Conservation (phyloP, 2,329 filamentous ascomycete species). For the Aspergillus arachidicola region DNA sequence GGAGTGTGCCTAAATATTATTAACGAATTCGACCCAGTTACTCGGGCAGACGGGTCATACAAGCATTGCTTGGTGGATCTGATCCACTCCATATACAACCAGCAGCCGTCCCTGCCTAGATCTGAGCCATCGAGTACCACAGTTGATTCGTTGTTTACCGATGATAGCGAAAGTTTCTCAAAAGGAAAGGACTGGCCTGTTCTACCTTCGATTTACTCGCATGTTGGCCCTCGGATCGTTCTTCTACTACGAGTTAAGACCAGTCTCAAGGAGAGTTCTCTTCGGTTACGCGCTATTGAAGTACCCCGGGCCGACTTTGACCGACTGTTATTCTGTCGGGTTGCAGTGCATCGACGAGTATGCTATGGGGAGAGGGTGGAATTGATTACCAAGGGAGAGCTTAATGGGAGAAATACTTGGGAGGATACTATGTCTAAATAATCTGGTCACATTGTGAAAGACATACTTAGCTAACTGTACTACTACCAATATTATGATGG, state of each 20-base stretch:
- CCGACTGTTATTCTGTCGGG: conserved; percentile 7
- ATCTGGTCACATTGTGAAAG: neutral
- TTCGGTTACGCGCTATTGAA: neutral
- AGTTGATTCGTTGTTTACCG: neutral
- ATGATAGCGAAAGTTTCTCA: neutral
- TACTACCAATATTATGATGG: too few species aligned
- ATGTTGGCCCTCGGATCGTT: neutral
- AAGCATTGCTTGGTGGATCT: conserved; percentile 3
- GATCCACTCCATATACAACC: neutral
- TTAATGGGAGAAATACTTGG: neutral
- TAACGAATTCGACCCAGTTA: conserved; percentile 10
- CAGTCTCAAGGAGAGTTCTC: neutral
- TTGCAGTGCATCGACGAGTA: conserved; percentile 8
- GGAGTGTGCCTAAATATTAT: conserved; percentile 1
- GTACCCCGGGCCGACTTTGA: conserved; percentile 5
- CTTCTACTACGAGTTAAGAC: neutral
- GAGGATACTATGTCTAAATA: neutral
- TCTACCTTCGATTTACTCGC: neutral
- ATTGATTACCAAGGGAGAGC: neutral
- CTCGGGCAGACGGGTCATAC: conserved; percentile 7
- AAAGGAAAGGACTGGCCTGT: neutral
- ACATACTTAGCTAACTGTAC: neutral
- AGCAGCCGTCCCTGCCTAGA: neutral
- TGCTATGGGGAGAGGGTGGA: conserved; percentile 7
- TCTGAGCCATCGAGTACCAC: neutral